A percentile compares a stretch with the other conserved stretches of the same genome.
These are phyloP conservation scores for Phialocephala sp. DNA, from an alignment of 2,329 filamentous ascomycete genomes.

Conservation along the genomic window DNA sequence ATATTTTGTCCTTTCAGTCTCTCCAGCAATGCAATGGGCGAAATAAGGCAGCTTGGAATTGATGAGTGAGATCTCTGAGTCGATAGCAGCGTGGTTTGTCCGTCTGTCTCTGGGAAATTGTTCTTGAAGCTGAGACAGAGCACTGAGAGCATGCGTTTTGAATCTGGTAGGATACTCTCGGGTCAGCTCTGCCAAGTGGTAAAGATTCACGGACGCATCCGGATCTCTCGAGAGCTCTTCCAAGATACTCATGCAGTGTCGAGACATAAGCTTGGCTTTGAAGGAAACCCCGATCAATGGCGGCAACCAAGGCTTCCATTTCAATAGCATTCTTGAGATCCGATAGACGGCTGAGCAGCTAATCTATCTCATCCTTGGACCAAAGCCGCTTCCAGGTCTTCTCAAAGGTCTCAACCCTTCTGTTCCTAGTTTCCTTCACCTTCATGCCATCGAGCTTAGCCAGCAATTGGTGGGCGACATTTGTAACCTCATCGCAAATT, in stretches of 20 bases:
- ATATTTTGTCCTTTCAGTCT: background rate
- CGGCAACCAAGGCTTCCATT: too few species aligned
- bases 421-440: too few species aligned
- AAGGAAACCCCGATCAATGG: too few species aligned
- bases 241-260: background rate
- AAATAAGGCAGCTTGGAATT: background rate
- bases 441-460: too few species aligned
- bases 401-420: too few species aligned
- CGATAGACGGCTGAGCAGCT: too few species aligned
- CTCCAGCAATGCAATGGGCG: slow-evolving; percentile 9
- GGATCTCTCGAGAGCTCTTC: background rate
- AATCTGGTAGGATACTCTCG: background rate
- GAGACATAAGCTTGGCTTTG: too few species aligned
- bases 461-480: too few species aligned
- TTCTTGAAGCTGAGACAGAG: background rate
- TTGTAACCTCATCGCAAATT: too few species aligned
- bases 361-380: too few species aligned
- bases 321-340: too few species aligned
- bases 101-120: background rate
- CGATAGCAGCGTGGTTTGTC: background rate
- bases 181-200: background rate
- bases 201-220: background rate
- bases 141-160: background rate
- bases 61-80: background rate
- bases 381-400: too few species aligned